phyloP scores from a whole-genome alignment of 2,329 filamentous ascomycete genomes.

The Colletotrichum horii region DNA sequence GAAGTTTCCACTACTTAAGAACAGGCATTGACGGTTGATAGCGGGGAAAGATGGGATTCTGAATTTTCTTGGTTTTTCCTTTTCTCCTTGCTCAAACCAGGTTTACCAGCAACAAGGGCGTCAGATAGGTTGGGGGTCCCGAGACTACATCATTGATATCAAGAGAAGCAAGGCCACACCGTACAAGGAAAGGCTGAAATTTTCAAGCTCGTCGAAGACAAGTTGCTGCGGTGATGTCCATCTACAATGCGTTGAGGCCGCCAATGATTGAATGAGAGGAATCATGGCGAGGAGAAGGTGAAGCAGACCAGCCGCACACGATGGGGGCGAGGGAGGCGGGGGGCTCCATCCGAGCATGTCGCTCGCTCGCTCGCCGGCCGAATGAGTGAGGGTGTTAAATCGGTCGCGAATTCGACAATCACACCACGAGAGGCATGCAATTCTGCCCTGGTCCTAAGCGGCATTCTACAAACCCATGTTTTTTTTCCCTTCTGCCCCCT shows the following conservation, averaged over 20 bases:
- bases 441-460: neutral
- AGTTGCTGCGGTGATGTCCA: neutral
- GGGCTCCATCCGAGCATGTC: neutral
- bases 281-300: neutral
- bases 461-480: neutral
- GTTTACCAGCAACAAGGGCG: constrained; percentile 17
- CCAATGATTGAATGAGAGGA: neutral
- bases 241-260: neutral
- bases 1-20: neutral
- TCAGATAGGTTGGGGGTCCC: neutral
- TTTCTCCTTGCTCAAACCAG: neutral
- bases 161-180: neutral
- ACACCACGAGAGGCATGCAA: neutral
- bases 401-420: neutral
- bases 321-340: neutral
- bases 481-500: neutral
- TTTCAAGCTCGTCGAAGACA: neutral
- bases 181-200: neutral
- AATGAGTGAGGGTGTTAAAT: neutral
- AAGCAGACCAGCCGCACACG: neutral
- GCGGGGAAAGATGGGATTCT: neutral
- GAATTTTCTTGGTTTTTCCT: neutral
- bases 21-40: neutral
- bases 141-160: constrained; percentile 16
- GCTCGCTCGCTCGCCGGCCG: neutral